Evolutionary conservation across 2,329 filamentous ascomycete genomes (phyloP).

Genomic region (Cladosporium halotolerans): DNA sequence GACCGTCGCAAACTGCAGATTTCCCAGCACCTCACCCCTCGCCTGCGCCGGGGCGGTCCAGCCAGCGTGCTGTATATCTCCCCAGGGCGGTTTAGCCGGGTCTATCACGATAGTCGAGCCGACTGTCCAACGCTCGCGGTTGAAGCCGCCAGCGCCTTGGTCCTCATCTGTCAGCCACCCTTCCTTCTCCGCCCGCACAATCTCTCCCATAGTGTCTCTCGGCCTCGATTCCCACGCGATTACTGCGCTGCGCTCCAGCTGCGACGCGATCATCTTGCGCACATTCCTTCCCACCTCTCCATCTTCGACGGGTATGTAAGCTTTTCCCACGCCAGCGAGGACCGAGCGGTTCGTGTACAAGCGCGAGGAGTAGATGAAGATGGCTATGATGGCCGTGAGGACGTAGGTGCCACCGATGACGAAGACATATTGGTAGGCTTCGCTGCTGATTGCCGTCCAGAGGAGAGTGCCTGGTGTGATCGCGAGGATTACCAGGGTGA

Average conservation of each 20-base stretch:
- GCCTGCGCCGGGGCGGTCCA: conserved; percentile 69
- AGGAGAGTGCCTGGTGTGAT: conserved; percentile 74
- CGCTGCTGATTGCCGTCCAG: conserved; percentile 62
- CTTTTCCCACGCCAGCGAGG: conserved; percentile 75
- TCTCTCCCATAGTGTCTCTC: conserved; percentile 45
- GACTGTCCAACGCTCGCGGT: conserved; percentile 17
- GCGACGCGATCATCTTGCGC: conserved; percentile 65
- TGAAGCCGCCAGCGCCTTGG: conserved; percentile 11
- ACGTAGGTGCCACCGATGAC: conserved; percentile 72
- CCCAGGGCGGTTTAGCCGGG: conserved; percentile 59
- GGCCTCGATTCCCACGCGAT: conserved; percentile 75
- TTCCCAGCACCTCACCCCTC: conserved; percentile 60
- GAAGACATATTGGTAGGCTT: conserved; percentile 72
- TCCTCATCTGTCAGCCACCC: conserved; percentile 21
- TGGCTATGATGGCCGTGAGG: conserved; percentile 61
- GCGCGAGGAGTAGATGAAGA: conserved; percentile 74
- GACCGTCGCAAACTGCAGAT: conserved; percentile 77
- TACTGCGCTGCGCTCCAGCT: conserved; percentile 68
- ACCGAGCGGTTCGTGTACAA: conserved; percentile 79
- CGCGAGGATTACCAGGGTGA: conserved; percentile 67
- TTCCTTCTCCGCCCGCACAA: conserved; percentile 23
- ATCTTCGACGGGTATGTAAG: conserved; percentile 78
- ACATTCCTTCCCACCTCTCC: conserved; percentile 73
- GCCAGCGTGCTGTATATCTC: conserved; percentile 74
- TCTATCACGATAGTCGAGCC: conserved; percentile 34